phyloP scores from a whole-genome alignment of 306 rosid genomes.

The Castanopsis chinensis region DNA sequence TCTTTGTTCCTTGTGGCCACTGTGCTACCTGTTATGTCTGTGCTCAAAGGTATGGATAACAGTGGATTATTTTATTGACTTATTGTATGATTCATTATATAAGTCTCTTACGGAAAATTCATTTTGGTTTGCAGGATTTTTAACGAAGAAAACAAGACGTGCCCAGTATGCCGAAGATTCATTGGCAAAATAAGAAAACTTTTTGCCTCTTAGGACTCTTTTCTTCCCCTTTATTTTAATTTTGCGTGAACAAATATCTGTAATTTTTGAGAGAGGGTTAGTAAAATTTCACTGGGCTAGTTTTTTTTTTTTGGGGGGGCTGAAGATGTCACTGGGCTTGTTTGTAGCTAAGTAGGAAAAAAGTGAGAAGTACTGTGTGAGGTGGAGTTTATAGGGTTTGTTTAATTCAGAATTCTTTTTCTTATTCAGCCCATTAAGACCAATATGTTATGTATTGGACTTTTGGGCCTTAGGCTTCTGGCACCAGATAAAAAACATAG shows the following conservation, averaged over 20 bases:
- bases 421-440: too few species aligned
- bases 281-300: background rate
- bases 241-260: background rate
- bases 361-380: background rate
- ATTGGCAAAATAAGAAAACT: conserved; percentile 35
- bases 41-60: conserved; percentile 25
- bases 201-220: background rate
- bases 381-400: background rate
- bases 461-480: too few species aligned
- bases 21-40: conserved; percentile 40
- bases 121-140: conserved; percentile 28
- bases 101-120: background rate
- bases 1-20: conserved; percentile 49
- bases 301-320: background rate
- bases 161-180: conserved; percentile 38
- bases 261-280: background rate
- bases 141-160: conserved; percentile 31
- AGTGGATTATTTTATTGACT: background rate
- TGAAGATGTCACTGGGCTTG: background rate
- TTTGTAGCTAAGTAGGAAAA: background rate
- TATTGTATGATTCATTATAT: background rate
- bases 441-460: too few species aligned
- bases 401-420: background rate
- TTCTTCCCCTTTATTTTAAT: background rate
- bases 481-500: too few species aligned